These are phyloP conservation scores for Candida insectorum DNA, from an alignment of 805 yeast species.

Conservation along the genomic window DNA sequence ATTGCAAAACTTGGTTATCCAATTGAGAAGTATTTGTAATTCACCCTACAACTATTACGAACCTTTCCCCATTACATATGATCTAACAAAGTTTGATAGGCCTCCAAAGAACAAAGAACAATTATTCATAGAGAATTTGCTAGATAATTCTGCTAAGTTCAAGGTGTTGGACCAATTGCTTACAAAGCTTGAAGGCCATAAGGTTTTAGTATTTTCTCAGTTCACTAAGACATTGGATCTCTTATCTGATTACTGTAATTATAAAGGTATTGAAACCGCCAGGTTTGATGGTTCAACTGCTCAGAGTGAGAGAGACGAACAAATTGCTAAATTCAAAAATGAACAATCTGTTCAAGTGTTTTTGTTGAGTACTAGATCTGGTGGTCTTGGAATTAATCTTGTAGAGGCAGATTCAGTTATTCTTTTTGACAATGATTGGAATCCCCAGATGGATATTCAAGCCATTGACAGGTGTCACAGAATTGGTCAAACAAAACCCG, in stretches of 20 bases:
- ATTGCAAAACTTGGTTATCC: slow-evolving; percentile 74
- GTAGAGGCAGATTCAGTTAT: slow-evolving; percentile 88
- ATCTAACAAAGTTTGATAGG: slow-evolving; percentile 9
- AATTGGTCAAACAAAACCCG: slow-evolving; percentile 86
- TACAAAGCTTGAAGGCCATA: slow-evolving; percentile 54
- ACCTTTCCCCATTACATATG: slow-evolving; percentile 56
- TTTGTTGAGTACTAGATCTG: slow-evolving; percentile 85
- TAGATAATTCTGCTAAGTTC: slow-evolving; percentile 69
- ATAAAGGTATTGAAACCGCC: slow-evolving; percentile 43
- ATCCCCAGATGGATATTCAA: slow-evolving; percentile 93
- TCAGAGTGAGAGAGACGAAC: slow-evolving; percentile 62
- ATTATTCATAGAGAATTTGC: slow-evolving; percentile 22
- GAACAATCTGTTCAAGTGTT: slow-evolving; percentile 45
- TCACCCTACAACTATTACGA: slow-evolving; percentile 82
- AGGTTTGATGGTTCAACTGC: slow-evolving; percentile 76
- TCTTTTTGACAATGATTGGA: slow-evolving; percentile 92
- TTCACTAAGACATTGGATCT: slow-evolving; percentile 82
- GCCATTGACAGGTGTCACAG: slow-evolving; percentile 96
- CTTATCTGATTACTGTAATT: slow-evolving; percentile 67
- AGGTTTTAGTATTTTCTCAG: slow-evolving; percentile 81
- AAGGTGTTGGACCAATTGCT: slow-evolving; percentile 64
- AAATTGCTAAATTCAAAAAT: slow-evolving; percentile 50
- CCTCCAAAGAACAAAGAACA: slow-evolving; percentile 19
- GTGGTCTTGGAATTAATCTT: slow-evolving; percentile 88
- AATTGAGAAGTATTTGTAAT: slow-evolving; percentile 77